Percentiles rank a stretch among this genome's conserved stretches.
phyloP scores from a whole-genome alignment of 352 stramenopile species.

The Pythium folliculosum region DNA sequence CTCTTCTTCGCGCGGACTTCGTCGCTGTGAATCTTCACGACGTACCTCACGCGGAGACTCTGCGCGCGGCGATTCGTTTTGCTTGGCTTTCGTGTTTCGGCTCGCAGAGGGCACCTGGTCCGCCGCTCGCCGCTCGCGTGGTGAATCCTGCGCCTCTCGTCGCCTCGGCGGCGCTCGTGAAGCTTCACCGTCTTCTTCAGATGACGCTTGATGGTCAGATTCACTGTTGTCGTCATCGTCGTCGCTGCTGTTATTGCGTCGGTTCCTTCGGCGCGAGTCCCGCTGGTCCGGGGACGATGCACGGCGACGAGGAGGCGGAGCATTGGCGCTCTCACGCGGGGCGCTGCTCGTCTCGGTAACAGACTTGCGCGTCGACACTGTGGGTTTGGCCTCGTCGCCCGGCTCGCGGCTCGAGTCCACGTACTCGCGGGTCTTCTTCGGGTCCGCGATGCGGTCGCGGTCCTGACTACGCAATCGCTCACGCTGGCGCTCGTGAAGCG shows the following conservation, averaged over 20 bases:
- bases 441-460: slow-evolving; percentile 36
- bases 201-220: neutral
- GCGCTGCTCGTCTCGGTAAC: neutral
- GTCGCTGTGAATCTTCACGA: neutral
- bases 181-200: slow-evolving; percentile 4
- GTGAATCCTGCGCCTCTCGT: slow-evolving; percentile 8
- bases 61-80: slow-evolving; percentile 1
- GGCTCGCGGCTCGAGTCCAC: slow-evolving; percentile 3
- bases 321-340: neutral
- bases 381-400: slow-evolving; percentile 10
- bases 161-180: slow-evolving; percentile 5
- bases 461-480: slow-evolving; percentile 25
- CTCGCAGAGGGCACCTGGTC: neutral
- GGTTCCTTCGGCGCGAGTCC: slow-evolving; percentile 1
- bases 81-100: neutral
- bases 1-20: slow-evolving; percentile 7
- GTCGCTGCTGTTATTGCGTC: slow-evolving; percentile 9
- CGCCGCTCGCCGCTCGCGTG: neutral
- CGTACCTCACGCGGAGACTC: neutral
- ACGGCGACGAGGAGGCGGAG: neutral
- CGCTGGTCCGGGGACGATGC: slow-evolving; percentile 22
- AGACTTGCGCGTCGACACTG: neutral
- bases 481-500: slow-evolving; percentile 16
- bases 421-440: slow-evolving; percentile 22
- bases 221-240: slow-evolving; percentile 3